Base-by-base conservation (phyloP, 371 early-diverging fungal genomes). In the Mucor saturninus region DNA sequence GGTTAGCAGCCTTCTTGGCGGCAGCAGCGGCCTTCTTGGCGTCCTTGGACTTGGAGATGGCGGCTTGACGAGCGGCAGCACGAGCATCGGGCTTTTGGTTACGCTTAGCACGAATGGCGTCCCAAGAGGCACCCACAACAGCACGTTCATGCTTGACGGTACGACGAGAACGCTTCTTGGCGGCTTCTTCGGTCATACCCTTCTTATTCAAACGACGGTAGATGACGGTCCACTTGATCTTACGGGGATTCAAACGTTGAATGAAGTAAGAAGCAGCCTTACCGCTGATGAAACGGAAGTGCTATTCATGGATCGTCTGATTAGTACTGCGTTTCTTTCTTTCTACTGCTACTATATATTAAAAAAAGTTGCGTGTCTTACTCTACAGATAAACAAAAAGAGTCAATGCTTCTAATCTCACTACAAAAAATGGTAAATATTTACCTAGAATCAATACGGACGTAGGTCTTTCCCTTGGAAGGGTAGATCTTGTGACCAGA, bases 401-500 rank as follows among this genome's bases (percentile, higher is more conserved):
- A 1, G 29, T 31, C 4, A 6, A 40, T 32, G 50, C 28, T 30
- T 32, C 9, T 71, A 10, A 4, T 42, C 13, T 42, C 43, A 4
- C 43, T 42, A 42, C 6, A 42, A 0, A 42, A 42, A 14, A 42
- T n/a, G 43, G 21, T 21, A 21, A 0, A 21, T 35, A 35, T 35
- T 50, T 71, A 79, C 81, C 92, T 88, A 88, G 85, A 90, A 91
- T 98, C 98, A 59, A 81, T 68, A 67, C 94, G 93, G 78, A 98
- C 92, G 76, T 84, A 97, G 62, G 92, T 80, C 87, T 89, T 94
- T 57, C 98, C 98, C 85, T 94, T 94, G 77, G 94, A 93, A 67
- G 98, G 98, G 90, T 98, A 96, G 91, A 98, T 97, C 91, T 96
- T 97, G 88, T 91, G 90, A 71, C 97, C 96, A 69, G 96, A 95